Percentiles rank a stretch among this genome's conserved stretches.
Evolutionary conservation across 179 eudicot species (phyloP).

Genomic region (Silene vulgaris): DNA sequence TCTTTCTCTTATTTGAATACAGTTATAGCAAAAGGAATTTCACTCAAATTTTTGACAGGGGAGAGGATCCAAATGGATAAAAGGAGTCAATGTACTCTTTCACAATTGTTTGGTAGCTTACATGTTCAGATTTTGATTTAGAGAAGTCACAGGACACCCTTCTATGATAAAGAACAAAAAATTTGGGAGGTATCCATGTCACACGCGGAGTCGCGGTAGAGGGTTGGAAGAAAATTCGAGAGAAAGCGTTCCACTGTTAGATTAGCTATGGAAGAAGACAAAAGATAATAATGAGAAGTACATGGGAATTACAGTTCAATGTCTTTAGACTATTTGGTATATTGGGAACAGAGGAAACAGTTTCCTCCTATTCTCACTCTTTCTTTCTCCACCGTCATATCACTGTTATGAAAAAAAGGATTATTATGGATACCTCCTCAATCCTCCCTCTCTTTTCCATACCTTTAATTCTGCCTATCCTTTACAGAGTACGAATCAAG

Average conservation of each 20-base stretch:
- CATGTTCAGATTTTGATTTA: no score
- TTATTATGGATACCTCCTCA: constrained; percentile 10
- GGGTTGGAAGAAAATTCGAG: background rate
- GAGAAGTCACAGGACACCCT: no score
- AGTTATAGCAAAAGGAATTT: no score
- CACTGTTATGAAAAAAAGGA: background rate
- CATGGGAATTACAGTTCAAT: background rate
- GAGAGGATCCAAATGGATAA: no score
- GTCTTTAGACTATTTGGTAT: background rate
- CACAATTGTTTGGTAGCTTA: no score
- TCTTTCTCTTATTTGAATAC: no score
- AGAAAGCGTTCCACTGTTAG: background rate
- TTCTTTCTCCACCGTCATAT: background rate
- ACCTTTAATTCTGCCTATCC: constrained; percentile 3
- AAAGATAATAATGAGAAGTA: background rate
- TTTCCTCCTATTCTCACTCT: constrained; percentile 7
- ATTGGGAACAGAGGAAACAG: background rate
- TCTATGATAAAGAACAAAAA: no score
- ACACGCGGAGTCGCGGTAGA: no score
- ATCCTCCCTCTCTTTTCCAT: background rate
- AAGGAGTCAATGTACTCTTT: no score
- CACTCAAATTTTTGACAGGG: no score
- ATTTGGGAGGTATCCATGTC: no score
- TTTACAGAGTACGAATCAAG: background rate
- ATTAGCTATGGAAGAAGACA: background rate